phyloP scores from a whole-genome alignment of 2,329 filamentous ascomycete genomes.

The Aureobasidium sp. region DNA sequence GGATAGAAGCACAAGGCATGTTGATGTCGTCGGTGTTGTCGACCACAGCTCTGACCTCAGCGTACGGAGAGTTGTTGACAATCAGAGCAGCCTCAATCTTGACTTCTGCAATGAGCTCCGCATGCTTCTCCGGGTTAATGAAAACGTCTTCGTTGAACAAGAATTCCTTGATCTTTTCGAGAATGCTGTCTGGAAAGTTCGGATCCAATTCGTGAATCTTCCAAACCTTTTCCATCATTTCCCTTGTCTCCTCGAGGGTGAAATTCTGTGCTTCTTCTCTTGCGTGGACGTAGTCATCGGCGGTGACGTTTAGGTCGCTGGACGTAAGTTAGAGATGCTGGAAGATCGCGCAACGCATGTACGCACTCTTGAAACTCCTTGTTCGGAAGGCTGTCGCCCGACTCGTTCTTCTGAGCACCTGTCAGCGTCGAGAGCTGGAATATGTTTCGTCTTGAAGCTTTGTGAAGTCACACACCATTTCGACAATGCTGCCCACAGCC shows the following conservation, averaged over 20 bases:
- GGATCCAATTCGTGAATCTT: conserved; percentile 18
- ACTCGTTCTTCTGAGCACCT: not conserved
- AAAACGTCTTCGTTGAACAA: conserved; percentile 13
- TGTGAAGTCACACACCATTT: not conserved
- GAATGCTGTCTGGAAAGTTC: conserved; percentile 16
- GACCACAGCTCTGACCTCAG: conserved; percentile 22
- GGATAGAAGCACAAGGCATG: conserved; percentile 27
- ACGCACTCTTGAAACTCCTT: not conserved
- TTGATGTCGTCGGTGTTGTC: conserved; percentile 21
- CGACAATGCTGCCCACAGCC: not conserved
- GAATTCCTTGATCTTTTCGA: conserved; percentile 18
- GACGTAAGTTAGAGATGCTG: not conserved
- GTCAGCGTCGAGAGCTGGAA: not conserved
- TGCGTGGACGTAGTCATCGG: not conserved
- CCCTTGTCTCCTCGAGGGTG: not conserved
- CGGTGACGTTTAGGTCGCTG: not conserved
- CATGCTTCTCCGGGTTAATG: conserved; percentile 16
- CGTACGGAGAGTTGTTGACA: conserved; percentile 21
- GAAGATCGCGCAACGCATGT: too few species aligned
- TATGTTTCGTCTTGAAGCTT: not conserved
- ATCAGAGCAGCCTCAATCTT: conserved; percentile 4
- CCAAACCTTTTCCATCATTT: conserved; percentile 3
- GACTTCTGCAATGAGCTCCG: conserved; percentile 7
- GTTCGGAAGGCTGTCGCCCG: not conserved
- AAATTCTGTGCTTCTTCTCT: not conserved